A percentile compares a stretch with the other conserved stretches of the same genome.
Conservation (phyloP, 2,329 filamentous ascomycete species). For the Aspergillus sp. region DNA sequence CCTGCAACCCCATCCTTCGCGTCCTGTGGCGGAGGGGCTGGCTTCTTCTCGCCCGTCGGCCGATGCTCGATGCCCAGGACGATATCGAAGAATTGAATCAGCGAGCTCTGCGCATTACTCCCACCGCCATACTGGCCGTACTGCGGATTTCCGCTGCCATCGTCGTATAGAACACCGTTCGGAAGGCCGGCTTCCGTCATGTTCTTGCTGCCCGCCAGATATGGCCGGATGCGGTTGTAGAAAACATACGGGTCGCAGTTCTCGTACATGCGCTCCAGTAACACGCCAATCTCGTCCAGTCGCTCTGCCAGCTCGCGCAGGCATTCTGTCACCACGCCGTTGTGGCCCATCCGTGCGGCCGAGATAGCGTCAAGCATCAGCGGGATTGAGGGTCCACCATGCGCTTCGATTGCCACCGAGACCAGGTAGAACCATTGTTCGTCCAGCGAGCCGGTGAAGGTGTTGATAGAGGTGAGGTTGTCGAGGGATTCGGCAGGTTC, state of each 20-base stretch:
- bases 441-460: conserved; percentile 88
- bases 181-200: conserved; percentile 92
- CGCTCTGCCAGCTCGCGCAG: conserved; percentile 78
- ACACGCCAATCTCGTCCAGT: conserved; percentile 69
- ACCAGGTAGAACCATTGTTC: conserved; percentile 99
- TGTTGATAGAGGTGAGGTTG: conserved; percentile 79
- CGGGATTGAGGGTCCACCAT: conserved; percentile 76
- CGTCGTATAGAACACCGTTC: conserved; percentile 77
- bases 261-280: conserved; percentile 88
- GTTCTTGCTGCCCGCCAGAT: conserved; percentile 92
- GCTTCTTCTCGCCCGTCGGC: conserved; percentile 64
- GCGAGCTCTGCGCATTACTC: conserved; percentile 91
- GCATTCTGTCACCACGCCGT: conserved; percentile 62
- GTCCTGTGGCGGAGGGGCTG: conserved; percentile 16
- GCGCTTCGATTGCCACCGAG: conserved; percentile 89
- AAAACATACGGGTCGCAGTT: conserved; percentile 91
- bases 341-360: conserved; percentile 65
- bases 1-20: conserved; percentile 40
- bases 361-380: conserved; percentile 82
- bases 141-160: conserved; percentile 57
- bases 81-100: conserved; percentile 96
- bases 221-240: conserved; percentile 92
- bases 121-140: conserved; percentile 87
- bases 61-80: conserved; percentile 82
- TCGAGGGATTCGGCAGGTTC: conserved; percentile 75